Conservation (phyloP, 129 eudicot species). For the Pittosporum tobira region DNA sequence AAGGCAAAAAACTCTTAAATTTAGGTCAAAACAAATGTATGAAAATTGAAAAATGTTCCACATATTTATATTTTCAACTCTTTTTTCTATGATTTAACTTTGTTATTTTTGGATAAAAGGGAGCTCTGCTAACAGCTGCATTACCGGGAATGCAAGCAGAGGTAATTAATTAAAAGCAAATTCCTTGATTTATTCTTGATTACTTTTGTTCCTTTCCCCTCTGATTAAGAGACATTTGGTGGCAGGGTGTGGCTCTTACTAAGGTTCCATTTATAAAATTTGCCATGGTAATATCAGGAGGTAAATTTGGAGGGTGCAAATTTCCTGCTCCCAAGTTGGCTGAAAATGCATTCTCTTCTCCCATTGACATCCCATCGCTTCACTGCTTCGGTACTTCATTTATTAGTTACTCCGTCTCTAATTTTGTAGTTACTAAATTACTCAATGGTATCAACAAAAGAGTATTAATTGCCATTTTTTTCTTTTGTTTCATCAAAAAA, state of each 20-base stretch:
- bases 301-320: background rate
- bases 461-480: too few species aligned
- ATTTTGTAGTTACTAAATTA: too few species aligned
- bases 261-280: background rate
- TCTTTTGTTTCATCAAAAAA: too few species aligned
- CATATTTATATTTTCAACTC: too few species aligned
- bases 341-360: conserved; percentile 9
- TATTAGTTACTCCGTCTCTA: too few species aligned
- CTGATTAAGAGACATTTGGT: too few species aligned
- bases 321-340: background rate
- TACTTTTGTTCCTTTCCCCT: too few species aligned
- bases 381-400: background rate
- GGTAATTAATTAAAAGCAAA: background rate
- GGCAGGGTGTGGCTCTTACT: conserved; percentile 4
- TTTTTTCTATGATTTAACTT: too few species aligned
- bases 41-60: too few species aligned
- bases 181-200: background rate
- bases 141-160: conserved; percentile 9
- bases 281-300: conserved; percentile 1
- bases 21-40: too few species aligned
- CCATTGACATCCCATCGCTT: background rate
- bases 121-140: background rate
- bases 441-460: too few species aligned
- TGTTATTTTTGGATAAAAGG: background rate
- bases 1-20: too few species aligned